Conservation (phyloP, 208 protist genomes). For the Naegleria fowleri region DNA sequence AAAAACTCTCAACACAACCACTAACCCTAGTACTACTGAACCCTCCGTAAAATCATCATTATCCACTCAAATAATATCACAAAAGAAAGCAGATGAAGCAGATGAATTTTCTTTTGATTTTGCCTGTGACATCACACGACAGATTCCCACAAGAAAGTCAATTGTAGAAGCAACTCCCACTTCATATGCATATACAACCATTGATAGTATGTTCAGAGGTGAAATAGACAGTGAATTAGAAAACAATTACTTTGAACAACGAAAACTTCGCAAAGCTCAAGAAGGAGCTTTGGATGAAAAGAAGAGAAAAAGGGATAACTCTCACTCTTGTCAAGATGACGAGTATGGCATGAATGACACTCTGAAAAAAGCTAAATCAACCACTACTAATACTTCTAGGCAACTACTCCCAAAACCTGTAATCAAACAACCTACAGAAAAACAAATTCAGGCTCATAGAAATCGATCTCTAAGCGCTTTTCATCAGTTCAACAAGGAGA, state of each 20-base stretch:
- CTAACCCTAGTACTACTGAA: neutral
- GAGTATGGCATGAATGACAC: neutral
- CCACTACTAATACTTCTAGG: neutral
- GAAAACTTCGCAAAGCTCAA: neutral
- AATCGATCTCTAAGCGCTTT: neutral
- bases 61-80: neutral
- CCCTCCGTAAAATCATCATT: neutral
- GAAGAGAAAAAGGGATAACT: neutral
- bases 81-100: neutral
- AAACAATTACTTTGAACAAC: constrained; percentile 15
- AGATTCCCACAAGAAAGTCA: neutral
- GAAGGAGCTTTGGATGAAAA: neutral
- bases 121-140: neutral
- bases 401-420: no score
- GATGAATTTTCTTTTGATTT: neutral
- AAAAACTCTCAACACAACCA: neutral
- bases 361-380: neutral
- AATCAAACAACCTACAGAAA: neutral
- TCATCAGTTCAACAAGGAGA: neutral
- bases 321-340: neutral
- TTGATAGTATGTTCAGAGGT: neutral
- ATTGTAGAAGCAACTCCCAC: neutral
- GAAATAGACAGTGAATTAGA: neutral
- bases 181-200: neutral
- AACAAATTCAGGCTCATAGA: neutral